Evolutionary conservation across 2,329 filamentous ascomycete species (phyloP).

Genomic region (Botrytis elliptica): DNA sequence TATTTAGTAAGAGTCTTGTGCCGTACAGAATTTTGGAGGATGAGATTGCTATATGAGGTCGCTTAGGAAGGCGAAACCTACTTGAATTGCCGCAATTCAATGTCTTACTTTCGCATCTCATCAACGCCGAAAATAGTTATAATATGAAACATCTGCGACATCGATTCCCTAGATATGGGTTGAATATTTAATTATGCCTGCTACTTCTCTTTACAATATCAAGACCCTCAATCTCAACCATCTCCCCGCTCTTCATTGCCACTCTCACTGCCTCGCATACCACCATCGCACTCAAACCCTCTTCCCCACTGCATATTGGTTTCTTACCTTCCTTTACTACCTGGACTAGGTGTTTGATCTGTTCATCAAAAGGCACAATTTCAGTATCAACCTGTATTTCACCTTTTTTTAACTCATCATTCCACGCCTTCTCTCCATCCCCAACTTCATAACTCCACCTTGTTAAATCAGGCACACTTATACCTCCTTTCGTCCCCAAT

Average conservation of each 20-base stretch:
- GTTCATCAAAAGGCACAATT: background rate
- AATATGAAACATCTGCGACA: background rate
- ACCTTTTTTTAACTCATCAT: background rate
- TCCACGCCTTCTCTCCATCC: background rate
- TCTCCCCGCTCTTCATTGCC: conserved; percentile 43
- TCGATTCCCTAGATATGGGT: background rate
- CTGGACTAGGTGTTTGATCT: background rate
- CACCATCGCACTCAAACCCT: conserved; percentile 27
- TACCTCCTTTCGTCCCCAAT: background rate
- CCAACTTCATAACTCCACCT: background rate
- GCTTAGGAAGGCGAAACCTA: background rate
- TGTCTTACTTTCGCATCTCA: background rate
- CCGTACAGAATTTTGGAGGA: background rate
- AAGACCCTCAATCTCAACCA: conserved; percentile 26
- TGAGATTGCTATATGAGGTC: background rate
- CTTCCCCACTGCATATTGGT: background rate
- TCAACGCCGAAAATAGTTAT: background rate
- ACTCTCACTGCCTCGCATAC: conserved; percentile 53
- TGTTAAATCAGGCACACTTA: background rate
- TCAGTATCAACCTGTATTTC: background rate
- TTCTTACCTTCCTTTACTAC: background rate
- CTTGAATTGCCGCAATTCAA: background rate
- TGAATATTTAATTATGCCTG: background rate
- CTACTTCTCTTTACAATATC: conserved; percentile 15
- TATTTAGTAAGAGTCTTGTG: background rate